phyloP scores from a whole-genome alignment of 2,329 filamentous ascomycete genomes.

The Penicillium concentricum region DNA sequence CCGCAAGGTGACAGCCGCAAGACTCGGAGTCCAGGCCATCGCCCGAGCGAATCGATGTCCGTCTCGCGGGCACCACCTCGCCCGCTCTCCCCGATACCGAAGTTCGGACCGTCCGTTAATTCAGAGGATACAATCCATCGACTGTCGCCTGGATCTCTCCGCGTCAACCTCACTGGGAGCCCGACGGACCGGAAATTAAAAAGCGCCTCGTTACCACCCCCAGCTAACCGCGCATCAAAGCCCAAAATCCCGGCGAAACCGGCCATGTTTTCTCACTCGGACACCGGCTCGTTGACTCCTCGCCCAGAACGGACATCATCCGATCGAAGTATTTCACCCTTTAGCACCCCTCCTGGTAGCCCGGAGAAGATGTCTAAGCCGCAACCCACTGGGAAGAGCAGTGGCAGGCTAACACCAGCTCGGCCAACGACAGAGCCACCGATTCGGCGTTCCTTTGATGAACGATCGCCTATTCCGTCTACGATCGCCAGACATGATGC shows the following conservation, averaged over 20 bases:
- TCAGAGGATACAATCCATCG: constrained; percentile 16
- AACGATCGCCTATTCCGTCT: constrained; percentile 24
- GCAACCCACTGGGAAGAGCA: constrained; percentile 11
- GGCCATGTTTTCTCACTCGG: constrained; percentile 33
- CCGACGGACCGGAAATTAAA: constrained; percentile 34
- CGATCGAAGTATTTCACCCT: constrained; percentile 66
- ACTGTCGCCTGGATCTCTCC: constrained; percentile 21
- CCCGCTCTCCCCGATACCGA: constrained; percentile 32
- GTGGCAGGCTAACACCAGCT: constrained; percentile 17
- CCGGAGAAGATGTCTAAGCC: constrained; percentile 55
- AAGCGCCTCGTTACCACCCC: constrained; percentile 60
- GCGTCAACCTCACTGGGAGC: constrained; percentile 16
- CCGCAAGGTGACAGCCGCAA: constrained; percentile 62
- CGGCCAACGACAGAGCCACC: constrained; percentile 29
- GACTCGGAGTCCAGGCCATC: constrained; percentile 26
- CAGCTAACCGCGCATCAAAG: constrained; percentile 78
- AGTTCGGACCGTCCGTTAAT: constrained; percentile 24
- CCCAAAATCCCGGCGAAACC: constrained; percentile 61
- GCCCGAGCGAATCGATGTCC: constrained; percentile 27
- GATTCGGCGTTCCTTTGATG: constrained; percentile 29
- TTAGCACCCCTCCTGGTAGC: constrained; percentile 80
- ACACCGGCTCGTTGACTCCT: constrained; percentile 29
- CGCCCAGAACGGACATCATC: constrained; percentile 26
- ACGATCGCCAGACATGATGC: constrained; percentile 23
- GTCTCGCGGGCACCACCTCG: constrained; percentile 23